A percentile compares a stretch with the other conserved stretches of the same genome.
phyloP scores from a whole-genome alignment of 306 rosid species.

The Gynostemma pentaphyllum region DNA sequence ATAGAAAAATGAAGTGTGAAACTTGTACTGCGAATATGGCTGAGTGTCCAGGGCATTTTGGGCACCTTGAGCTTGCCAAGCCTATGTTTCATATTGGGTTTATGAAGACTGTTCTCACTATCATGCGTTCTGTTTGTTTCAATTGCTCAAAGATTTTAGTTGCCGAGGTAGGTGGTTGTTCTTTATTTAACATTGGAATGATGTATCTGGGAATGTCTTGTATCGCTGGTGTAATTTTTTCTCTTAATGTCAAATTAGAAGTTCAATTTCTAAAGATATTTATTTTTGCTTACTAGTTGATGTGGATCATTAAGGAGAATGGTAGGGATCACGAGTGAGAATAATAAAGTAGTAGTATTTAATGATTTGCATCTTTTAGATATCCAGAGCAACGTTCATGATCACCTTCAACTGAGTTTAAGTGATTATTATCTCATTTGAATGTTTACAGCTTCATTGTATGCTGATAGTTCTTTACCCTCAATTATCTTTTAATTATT shows the following conservation, averaged over 20 bases:
- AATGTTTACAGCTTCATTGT: not conserved
- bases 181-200: not conserved
- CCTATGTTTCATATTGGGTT: constrained; percentile 98
- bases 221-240: too few species aligned
- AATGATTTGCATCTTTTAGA: not conserved
- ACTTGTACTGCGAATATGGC: constrained; percentile 96
- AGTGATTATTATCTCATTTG: not conserved
- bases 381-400: not conserved
- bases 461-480: not conserved
- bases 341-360: not conserved
- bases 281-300: not conserved
- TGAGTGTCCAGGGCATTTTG: constrained; percentile 96
- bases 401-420: not conserved
- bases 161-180: constrained; percentile 65
- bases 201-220: not conserved
- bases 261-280: not conserved
- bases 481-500: not conserved
- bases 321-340: too few species aligned
- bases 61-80: constrained; percentile 92
- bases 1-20: constrained; percentile 85
- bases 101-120: constrained; percentile 61
- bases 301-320: not conserved
- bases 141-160: constrained; percentile 88
- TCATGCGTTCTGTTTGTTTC: constrained; percentile 93
- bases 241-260: not conserved